Conservation (phyloP, 768 basidiomycete species). For the Trametes gibbosa region DNA sequence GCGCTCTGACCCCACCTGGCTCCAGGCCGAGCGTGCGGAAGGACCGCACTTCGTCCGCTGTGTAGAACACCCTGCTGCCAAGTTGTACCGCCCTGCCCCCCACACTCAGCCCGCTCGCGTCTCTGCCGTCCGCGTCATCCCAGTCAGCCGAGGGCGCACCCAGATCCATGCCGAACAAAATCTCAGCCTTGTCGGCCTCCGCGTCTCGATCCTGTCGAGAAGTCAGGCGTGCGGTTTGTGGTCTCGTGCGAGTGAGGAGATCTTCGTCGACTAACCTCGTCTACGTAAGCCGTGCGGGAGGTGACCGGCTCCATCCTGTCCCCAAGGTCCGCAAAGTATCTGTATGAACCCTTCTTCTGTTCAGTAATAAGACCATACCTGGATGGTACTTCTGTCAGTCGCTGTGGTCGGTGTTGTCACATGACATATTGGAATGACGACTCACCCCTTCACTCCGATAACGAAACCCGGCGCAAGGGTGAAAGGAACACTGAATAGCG, state of each 20-base stretch:
- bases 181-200: slow-evolving; percentile 35
- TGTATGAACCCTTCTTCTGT: slow-evolving; percentile 80
- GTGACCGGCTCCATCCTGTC: slow-evolving; percentile 75
- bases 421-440: slow-evolving; percentile 2
- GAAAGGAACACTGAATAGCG: slow-evolving; percentile 79
- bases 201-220: slow-evolving; percentile 32
- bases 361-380: slow-evolving; percentile 90
- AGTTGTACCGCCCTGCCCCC: slow-evolving; percentile 11
- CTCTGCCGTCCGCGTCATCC: slow-evolving; percentile 39
- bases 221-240: background rate
- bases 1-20: slow-evolving; percentile 49
- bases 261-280: slow-evolving; percentile 51
- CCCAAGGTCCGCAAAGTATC: slow-evolving; percentile 79
- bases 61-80: slow-evolving; percentile 69
- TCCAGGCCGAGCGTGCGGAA: slow-evolving; percentile 80
- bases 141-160: slow-evolving; percentile 33
- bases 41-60: slow-evolving; percentile 74
- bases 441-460: slow-evolving; percentile 81
- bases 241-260: background rate
- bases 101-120: slow-evolving; percentile 25
- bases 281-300: slow-evolving; percentile 68
- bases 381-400: slow-evolving; percentile 2
- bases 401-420: background rate
- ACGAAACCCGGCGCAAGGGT: slow-evolving; percentile 69
- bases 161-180: slow-evolving; percentile 42